phyloP scores from a whole-genome alignment of 2,329 filamentous ascomycete genomes.

The Aspergillus nomiae region DNA sequence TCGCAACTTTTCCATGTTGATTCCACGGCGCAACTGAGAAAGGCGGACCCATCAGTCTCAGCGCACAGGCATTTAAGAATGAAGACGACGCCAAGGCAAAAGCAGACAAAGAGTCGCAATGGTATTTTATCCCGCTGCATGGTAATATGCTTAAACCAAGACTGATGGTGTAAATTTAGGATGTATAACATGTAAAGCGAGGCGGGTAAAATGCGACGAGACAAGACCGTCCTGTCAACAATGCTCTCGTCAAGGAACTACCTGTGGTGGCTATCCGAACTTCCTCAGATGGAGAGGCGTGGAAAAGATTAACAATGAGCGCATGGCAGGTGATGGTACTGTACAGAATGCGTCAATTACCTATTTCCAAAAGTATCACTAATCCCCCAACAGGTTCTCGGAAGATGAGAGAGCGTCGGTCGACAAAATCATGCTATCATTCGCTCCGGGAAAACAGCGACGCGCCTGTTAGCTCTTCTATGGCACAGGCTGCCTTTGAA shows the following conservation, averaged over 20 bases:
- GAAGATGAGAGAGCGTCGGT: background rate
- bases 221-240: background rate
- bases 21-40: background rate
- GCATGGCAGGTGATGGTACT: background rate
- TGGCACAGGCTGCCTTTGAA: background rate
- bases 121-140: background rate
- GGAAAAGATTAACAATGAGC: background rate
- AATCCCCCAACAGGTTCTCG: background rate
- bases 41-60: background rate
- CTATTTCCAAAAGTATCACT: background rate
- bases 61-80: background rate
- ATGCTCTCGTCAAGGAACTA: background rate
- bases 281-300: background rate
- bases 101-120: background rate
- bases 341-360: background rate
- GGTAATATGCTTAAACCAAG: background rate
- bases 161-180: background rate
- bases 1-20: background rate
- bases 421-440: background rate
- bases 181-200: conserved; percentile 1
- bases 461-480: background rate
- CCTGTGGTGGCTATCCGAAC: background rate
- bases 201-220: background rate
- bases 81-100: background rate
- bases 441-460: background rate